phyloP scores from a whole-genome alignment of 805 yeast genomes.

The Maudiozyma pseudohumilis region DNA sequence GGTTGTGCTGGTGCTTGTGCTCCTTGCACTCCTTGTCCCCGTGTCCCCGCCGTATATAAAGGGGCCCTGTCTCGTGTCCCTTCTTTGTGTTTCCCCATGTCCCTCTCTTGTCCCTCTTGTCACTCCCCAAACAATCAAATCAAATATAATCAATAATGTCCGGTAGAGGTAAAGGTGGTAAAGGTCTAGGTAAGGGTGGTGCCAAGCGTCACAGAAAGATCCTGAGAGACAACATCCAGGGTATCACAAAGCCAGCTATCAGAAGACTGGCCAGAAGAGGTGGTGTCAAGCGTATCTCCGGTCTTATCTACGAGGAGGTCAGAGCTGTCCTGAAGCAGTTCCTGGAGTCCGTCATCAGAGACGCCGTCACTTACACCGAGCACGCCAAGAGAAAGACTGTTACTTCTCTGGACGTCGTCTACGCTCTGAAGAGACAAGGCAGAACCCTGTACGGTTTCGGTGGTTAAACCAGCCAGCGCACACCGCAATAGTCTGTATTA shows the following conservation, averaged over 20 bases:
- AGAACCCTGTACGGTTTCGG: conserved; percentile 99
- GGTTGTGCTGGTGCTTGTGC: too few species aligned
- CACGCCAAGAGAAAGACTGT: conserved; percentile 99
- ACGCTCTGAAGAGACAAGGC: conserved; percentile 99
- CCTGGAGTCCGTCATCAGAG: conserved; percentile 96
- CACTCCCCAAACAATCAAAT: background rate
- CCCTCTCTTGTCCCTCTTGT: background rate
- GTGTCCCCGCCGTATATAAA: background rate
- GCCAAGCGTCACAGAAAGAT: conserved; percentile 99
- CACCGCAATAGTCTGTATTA: background rate
- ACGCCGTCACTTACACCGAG: conserved; percentile 97
- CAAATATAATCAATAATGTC: conserved; percentile 46
- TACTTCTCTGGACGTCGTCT: conserved; percentile 95
- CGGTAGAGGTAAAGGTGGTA: conserved; percentile 99
- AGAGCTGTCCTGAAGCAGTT: conserved; percentile 92
- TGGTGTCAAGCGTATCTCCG: conserved; percentile 99
- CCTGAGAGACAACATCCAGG: conserved; percentile 97
- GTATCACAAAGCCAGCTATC: conserved; percentile 98
- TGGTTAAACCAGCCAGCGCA: conserved; percentile 47
- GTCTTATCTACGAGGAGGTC: conserved; percentile 96
- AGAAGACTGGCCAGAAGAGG: conserved; percentile 99
- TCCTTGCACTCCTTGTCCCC: too few species aligned
- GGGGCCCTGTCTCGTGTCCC: background rate
- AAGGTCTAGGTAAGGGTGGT: conserved; percentile 99
- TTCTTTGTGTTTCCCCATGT: background rate